phyloP scores from a whole-genome alignment of 306 rosid species.

The Argentina anserina region DNA sequence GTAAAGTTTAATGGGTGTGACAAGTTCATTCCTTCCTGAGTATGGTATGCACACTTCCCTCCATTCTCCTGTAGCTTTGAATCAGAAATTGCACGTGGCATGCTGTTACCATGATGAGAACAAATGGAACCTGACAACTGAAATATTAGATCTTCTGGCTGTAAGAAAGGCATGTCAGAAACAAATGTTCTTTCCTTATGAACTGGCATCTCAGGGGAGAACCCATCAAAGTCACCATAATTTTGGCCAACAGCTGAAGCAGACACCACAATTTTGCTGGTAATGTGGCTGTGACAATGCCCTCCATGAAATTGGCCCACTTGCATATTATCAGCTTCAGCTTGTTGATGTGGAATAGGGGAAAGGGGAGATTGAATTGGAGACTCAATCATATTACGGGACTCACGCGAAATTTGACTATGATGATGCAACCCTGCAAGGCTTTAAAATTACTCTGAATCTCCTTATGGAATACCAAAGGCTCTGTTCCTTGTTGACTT shows the following conservation, averaged over 20 bases:
- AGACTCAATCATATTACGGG: constrained; percentile 30
- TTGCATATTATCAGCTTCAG: constrained; percentile 26
- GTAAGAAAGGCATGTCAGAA: constrained; percentile 37
- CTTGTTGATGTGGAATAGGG: constrained; percentile 32
- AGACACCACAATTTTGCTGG: constrained; percentile 22
- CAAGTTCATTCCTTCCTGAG: constrained; percentile 45
- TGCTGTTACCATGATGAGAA: constrained; percentile 36
- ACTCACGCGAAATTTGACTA: constrained; percentile 35
- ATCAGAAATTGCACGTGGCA: constrained; percentile 69
- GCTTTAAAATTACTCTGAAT: constrained; percentile 32
- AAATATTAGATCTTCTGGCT: constrained; percentile 28
- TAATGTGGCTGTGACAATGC: constrained; percentile 25
- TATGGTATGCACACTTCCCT: constrained; percentile 45
- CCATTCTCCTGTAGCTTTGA: constrained; percentile 59
- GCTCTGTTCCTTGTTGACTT: constrained; percentile 34
- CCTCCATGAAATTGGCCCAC: constrained; percentile 30
- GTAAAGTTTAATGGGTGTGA: constrained; percentile 45
- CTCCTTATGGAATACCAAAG: constrained; percentile 30
- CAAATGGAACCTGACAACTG: constrained; percentile 28
- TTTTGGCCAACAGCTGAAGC: constrained; percentile 27
- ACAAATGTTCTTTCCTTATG: constrained; percentile 32
- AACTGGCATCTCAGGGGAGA: constrained; percentile 31
- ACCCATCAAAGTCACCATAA: constrained; percentile 29
- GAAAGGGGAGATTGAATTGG: constrained; percentile 32
- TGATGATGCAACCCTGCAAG: no score